phyloP scores from a whole-genome alignment of 2,329 filamentous ascomycete genomes.

The Thielaviopsis ethacetica region DNA sequence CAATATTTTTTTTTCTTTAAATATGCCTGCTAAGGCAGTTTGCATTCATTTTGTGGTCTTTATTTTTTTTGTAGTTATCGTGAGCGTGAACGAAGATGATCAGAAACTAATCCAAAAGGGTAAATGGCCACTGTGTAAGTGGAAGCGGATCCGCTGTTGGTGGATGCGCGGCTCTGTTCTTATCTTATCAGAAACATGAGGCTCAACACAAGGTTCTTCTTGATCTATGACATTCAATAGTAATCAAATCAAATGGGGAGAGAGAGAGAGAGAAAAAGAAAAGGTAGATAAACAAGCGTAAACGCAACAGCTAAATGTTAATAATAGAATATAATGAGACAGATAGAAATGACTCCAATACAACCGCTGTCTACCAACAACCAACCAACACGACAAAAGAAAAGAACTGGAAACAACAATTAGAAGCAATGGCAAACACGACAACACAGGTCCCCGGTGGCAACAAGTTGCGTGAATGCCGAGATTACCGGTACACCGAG shows the following conservation, averaged over 20 bases:
- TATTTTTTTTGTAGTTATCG: neutral
- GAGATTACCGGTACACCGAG: slow-evolving; percentile 31
- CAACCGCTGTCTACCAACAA: neutral
- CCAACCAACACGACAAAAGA: neutral
- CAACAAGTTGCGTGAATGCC: neutral
- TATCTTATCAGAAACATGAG: neutral
- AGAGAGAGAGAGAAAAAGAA: neutral
- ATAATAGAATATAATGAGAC: too few species aligned
- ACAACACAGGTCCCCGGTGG: too few species aligned
- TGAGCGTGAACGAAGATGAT: neutral
- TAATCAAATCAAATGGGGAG: too few species aligned
- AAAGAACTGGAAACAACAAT: too few species aligned
- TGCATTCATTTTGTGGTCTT: neutral
- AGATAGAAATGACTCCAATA: neutral
- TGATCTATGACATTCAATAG: neutral
- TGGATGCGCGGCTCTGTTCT: neutral
- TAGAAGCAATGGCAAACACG: neutral
- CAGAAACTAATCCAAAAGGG: neutral
- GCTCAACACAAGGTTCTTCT: neutral
- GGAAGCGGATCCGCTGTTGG: neutral
- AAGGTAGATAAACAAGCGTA: neutral
- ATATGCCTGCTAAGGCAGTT: neutral
- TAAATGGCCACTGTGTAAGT: neutral
- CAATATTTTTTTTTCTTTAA: neutral
- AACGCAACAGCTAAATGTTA: too few species aligned